Percentiles rank a stretch among this genome's conserved stretches.
These are phyloP conservation scores for Ophiostoma sp. DNA, from an alignment of 2,329 filamentous ascomycete genomes.

Conservation along the genomic window DNA sequence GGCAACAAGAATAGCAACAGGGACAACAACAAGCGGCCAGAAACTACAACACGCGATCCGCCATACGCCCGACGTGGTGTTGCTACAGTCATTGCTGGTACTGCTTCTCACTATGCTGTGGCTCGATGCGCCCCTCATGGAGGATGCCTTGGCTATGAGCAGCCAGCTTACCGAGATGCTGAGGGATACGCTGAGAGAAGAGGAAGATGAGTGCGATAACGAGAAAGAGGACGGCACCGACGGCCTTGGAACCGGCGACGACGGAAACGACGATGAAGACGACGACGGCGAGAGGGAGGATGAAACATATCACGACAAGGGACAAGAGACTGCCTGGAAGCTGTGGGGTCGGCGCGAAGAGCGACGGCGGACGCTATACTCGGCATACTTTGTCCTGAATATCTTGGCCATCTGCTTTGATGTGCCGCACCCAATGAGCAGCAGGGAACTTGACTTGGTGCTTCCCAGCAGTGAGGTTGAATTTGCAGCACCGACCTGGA, in stretches of 20 bases:
- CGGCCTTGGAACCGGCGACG: not conserved
- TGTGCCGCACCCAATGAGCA: slow-evolving; percentile 6
- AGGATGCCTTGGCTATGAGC: slow-evolving; percentile 17
- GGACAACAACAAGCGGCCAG: not conserved
- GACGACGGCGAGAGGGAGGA: not conserved
- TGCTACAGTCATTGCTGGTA: not conserved
- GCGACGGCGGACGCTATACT: slow-evolving; percentile 16
- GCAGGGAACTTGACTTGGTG: not conserved
- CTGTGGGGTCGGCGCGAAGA: slow-evolving; percentile 5
- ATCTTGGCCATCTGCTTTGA: slow-evolving; percentile 17
- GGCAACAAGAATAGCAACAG: not conserved
- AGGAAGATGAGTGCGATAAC: not conserved
- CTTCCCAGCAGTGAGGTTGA: slow-evolving; percentile 15
- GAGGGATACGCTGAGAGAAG: not conserved
- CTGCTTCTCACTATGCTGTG: slow-evolving; percentile 6
- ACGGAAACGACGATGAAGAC: not conserved
- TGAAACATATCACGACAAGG: not conserved
- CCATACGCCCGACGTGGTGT: not conserved
- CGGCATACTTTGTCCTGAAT: slow-evolving; percentile 15
- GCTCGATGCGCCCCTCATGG: slow-evolving; percentile 14
- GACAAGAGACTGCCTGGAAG: not conserved
- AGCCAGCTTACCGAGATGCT: slow-evolving; percentile 10
- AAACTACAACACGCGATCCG: not conserved
- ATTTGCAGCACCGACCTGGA: slow-evolving; percentile 1
- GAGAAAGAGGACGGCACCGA: not conserved